A percentile compares a stretch with the other conserved stretches of the same genome.
Conservation (phyloP, 139 green algal species). For the Chlorella sp. region DNA sequence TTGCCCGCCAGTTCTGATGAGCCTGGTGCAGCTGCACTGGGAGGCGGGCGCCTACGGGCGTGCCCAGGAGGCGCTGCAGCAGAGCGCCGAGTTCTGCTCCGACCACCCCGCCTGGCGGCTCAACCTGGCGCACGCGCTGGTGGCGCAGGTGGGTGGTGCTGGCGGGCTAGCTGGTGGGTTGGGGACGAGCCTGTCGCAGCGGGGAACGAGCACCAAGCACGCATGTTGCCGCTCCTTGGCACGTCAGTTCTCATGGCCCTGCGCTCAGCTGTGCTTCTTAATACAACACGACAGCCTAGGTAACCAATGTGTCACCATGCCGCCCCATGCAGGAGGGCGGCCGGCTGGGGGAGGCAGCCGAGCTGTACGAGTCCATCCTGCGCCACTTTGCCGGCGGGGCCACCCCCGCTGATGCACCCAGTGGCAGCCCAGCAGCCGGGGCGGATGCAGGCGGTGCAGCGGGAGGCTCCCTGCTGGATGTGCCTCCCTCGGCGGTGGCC, state of each 20-base stretch:
- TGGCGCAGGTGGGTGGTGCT: conserved; percentile 64
- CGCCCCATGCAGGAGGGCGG: conserved; percentile 36
- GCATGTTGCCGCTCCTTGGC: too few species aligned
- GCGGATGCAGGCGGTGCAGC: background rate
- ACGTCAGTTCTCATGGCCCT: too few species aligned
- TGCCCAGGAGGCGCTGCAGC: conserved; percentile 79
- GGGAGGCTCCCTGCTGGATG: conserved; percentile 62
- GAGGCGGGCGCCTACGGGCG: conserved; percentile 75
- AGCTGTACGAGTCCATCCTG: conserved; percentile 47
- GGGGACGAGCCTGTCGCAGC: too few species aligned
- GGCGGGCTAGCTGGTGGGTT: too few species aligned
- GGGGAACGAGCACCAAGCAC: too few species aligned
- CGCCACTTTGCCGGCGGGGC: conserved; percentile 22
- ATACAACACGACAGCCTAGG: too few species aligned
- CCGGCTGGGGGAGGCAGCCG: conserved; percentile 17
- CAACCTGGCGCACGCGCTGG: conserved; percentile 90
- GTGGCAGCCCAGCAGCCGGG: too few species aligned
- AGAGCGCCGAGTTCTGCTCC: conserved; percentile 85
- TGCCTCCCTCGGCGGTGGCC: conserved; percentile 87
- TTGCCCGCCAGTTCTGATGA: conserved; percentile 75
- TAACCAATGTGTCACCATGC: too few species aligned
- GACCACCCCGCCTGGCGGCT: conserved; percentile 88
- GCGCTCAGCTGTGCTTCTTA: too few species aligned
- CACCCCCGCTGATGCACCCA: too few species aligned
- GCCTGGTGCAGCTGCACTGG: conserved; percentile 84